These are phyloP conservation scores for Pseudotsuga menziesii DNA, from an alignment of 75 land plant genomes.

Conservation along the genomic window DNA sequence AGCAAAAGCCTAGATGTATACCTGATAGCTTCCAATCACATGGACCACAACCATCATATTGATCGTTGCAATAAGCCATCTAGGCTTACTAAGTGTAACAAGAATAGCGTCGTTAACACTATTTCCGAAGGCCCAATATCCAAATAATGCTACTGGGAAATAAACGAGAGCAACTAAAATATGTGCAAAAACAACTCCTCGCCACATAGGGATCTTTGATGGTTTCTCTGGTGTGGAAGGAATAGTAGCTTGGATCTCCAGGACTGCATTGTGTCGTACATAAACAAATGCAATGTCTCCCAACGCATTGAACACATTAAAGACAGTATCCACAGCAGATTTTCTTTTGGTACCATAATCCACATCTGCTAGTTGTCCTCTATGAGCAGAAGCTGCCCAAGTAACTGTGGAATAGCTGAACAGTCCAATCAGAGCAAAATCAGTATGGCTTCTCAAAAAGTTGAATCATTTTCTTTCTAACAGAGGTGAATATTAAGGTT, in stretches of 20 bases:
- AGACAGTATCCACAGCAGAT: slow-evolving; percentile 21
- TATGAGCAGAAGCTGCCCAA: slow-evolving; percentile 29
- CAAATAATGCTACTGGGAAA: too few species aligned
- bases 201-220: slow-evolving; percentile 67
- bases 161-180: slow-evolving; percentile 54
- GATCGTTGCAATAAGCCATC: too few species aligned
- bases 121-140: too few species aligned
- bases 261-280: slow-evolving; percentile 62
- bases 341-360: slow-evolving; percentile 15
- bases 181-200: slow-evolving; percentile 53
- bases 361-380: slow-evolving; percentile 16
- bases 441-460: slow-evolving; percentile 41
- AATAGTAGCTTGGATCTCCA: slow-evolving; percentile 66
- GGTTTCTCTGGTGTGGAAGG: slow-evolving; percentile 53
- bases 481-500: too few species aligned
- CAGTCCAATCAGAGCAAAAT: slow-evolving; percentile 64
- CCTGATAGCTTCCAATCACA: too few species aligned
- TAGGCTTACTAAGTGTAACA: too few species aligned
- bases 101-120: too few species aligned
- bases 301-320: slow-evolving; percentile 47
- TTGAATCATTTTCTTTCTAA: too few species aligned
- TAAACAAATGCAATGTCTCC: slow-evolving; percentile 60
- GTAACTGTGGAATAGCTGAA: slow-evolving; percentile 60
- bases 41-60: too few species aligned
- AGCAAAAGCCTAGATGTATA: too few species aligned